Evolutionary conservation across 202 grass and related monocot genomes (phyloP).

Genomic region (Musa balbisiana): DNA sequence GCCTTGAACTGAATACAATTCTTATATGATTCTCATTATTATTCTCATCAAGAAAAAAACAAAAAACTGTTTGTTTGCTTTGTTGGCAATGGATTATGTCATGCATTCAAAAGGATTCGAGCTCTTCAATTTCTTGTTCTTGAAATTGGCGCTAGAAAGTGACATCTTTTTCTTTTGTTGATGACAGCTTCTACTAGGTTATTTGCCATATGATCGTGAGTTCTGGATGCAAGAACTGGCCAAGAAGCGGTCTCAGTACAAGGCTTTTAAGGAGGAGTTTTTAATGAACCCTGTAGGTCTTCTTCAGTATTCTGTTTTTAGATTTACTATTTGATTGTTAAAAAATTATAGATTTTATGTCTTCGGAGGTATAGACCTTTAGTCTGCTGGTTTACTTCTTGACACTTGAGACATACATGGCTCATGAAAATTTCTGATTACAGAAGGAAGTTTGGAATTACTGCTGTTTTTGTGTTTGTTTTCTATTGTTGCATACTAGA

Average conservation of each 20-base stretch:
- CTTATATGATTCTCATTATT: too few relatives aligned
- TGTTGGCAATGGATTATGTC: background rate
- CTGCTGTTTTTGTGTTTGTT: background rate
- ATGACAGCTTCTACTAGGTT: conserved; percentile 66
- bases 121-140: background rate
- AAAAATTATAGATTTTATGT: background rate
- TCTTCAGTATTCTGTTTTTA: background rate
- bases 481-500: background rate
- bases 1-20: too few relatives aligned
- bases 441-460: background rate
- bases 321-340: conserved; percentile 11
- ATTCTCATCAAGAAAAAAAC: too few relatives aligned
- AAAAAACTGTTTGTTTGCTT: background rate
- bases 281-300: conserved; percentile 64
- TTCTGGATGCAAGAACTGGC: conserved; percentile 55
- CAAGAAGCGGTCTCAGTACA: conserved; percentile 61
- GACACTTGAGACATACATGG: background rate
- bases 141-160: background rate
- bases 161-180: conserved; percentile 3
- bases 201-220: conserved; percentile 59
- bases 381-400: background rate
- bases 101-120: background rate
- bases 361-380: background rate
- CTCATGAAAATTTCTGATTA: conserved; percentile 1
- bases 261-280: conserved; percentile 71